Conservation (phyloP, 306 rosid species). For the Geum urbanum region DNA sequence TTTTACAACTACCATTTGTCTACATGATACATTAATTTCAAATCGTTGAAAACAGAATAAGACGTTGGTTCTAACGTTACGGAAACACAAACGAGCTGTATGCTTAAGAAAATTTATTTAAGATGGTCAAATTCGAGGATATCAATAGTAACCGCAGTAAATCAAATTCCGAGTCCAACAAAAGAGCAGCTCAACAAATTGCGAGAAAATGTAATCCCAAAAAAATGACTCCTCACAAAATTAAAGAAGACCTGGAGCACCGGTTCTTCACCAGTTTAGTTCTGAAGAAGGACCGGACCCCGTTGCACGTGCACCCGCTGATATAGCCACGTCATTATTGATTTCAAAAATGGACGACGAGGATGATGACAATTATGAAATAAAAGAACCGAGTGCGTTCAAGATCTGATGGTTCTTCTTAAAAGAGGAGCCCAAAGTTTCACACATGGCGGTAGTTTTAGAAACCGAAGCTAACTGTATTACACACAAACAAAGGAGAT, state of each 20-base stretch:
- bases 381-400: constrained; percentile 19
- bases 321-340: constrained; percentile 48
- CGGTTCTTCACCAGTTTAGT: constrained; percentile 26
- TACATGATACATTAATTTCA: too few species aligned
- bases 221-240: constrained; percentile 2
- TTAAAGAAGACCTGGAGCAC: background rate
- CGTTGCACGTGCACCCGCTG: constrained; percentile 56
- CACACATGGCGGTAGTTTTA: background rate
- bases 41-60: too few species aligned
- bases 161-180: background rate
- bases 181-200: background rate
- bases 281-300: constrained; percentile 21
- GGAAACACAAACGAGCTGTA: background rate
- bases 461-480: background rate
- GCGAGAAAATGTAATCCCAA: constrained; percentile 12
- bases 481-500: background rate
- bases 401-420: constrained; percentile 37
- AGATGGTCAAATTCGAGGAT: too few species aligned
- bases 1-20: too few species aligned
- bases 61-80: too few species aligned
- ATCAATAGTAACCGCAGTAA: background rate
- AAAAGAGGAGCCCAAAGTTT: background rate
- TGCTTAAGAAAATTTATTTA: too few species aligned
- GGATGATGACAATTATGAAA: background rate
- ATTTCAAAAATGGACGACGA: constrained; percentile 10